A percentile compares a stretch with the other conserved stretches of the same genome.
These are phyloP conservation scores for Amanita inopinata DNA, from an alignment of 768 basidiomycete genomes.

Conservation along the genomic window DNA sequence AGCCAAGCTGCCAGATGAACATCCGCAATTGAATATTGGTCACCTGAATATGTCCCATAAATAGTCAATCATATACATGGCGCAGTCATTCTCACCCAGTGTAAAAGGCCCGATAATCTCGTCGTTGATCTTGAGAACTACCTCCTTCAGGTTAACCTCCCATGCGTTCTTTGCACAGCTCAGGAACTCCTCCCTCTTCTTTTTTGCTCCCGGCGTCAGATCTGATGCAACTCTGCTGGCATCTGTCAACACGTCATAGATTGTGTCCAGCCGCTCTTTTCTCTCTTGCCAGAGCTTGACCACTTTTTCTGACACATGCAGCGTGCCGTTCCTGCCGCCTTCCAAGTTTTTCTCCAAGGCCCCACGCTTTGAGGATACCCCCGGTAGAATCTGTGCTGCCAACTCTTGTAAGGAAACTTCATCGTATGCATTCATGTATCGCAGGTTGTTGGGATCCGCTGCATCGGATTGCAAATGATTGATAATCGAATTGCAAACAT, in stretches of 20 bases:
- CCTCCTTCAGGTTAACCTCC: slow-evolving; percentile 37
- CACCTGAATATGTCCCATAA: slow-evolving; percentile 47
- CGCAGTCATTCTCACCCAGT: slow-evolving; percentile 34
- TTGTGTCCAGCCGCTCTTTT: slow-evolving; percentile 30
- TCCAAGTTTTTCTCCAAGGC: slow-evolving; percentile 40
- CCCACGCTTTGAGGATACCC: slow-evolving; percentile 36
- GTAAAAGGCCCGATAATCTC: slow-evolving; percentile 56
- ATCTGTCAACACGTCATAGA: slow-evolving; percentile 36
- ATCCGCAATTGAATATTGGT: slow-evolving; percentile 76
- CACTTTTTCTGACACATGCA: slow-evolving; percentile 53
- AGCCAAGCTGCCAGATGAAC: slow-evolving; percentile 77
- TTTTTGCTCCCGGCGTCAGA: slow-evolving; percentile 29
- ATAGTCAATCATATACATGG: slow-evolving; percentile 5
- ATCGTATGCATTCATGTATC: slow-evolving; percentile 50
- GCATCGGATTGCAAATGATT: slow-evolving; percentile 53
- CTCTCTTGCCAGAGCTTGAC: slow-evolving; percentile 53
- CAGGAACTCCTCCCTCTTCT: slow-evolving; percentile 40
- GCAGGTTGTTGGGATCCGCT: slow-evolving; percentile 53
- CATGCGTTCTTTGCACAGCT: slow-evolving; percentile 40
- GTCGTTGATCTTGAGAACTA: slow-evolving; percentile 38
- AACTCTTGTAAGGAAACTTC: slow-evolving; percentile 39
- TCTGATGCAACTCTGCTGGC: slow-evolving; percentile 30
- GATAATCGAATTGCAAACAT: slow-evolving; percentile 41
- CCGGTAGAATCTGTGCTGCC: slow-evolving; percentile 30
- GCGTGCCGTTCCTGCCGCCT: slow-evolving; percentile 37